Evolutionary conservation across 306 rosid genomes (phyloP), one percentile per base, ranked within the genome.

Genomic region (Vicia villosa): DNA sequence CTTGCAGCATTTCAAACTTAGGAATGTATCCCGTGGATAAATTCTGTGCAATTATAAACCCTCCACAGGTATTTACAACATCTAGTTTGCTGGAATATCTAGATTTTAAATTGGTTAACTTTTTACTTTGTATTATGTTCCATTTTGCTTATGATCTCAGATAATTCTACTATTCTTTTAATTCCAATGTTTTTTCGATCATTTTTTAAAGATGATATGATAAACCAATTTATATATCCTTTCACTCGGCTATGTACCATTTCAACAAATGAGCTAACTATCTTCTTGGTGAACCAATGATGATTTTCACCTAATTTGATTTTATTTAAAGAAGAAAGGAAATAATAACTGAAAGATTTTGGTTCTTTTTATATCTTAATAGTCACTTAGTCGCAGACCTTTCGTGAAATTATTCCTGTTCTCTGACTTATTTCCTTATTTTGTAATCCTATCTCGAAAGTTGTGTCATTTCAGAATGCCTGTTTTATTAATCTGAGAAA

Each of bases 21-120:
- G 99, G 99, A 80, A 94, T 94, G 97, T 94, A 85, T 86, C 99
- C 99, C 0, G 99, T 94, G 80, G 99, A 94, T 70, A 57, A 79
- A 12, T 94, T 94, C 75, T 94, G 92, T 83, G 99, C 99, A 36
- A 94, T 94, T 74, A 94, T 94, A 83, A 94, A 94, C 74, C 97
- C 97, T 26, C 99, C 97, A 41, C 99, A 93, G 97, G 98, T 88
- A 62, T 62, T 62, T 40, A 15, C 19, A 66, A 14, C 40, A 52
- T 50, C 12, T 16, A 36, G 34, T 36, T 68, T 55, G 20, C 73
- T 74, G 70, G 9, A 52, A 21, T 15, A 2, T 20, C 3, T 49
- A 52, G 14, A 7, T 22, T 64, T 20, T 14, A 51, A 63, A 36
- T 45, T 64, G 22, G 41, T 67, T 36, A 67, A 24, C 19, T 57